Conservation (phyloP, 108 stramenopile species). For the Pseudonitzschia delicatissima region DNA sequence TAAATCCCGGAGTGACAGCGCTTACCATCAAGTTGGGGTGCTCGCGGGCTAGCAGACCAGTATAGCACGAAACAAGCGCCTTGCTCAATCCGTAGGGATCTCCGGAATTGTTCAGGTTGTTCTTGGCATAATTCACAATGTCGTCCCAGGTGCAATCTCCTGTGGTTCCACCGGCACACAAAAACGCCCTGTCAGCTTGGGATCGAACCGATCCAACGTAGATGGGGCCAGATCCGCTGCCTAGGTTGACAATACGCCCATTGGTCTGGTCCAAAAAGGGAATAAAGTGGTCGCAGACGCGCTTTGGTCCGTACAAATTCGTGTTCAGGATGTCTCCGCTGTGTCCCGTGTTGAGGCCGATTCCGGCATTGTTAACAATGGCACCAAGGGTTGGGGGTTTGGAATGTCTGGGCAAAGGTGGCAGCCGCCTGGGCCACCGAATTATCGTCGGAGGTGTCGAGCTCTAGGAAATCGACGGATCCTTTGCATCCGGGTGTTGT, state of each 20-base stretch:
- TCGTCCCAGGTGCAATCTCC: constrained; percentile 18
- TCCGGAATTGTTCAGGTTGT: constrained; percentile 36
- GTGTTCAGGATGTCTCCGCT: constrained; percentile 45
- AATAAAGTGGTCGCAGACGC: constrained; percentile 54
- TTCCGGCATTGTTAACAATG: constrained; percentile 75
- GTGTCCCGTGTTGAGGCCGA: constrained; percentile 29
- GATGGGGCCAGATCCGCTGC: constrained; percentile 50
- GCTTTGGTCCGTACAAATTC: constrained; percentile 55
- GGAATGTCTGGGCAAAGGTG: constrained; percentile 18
- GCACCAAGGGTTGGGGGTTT: constrained; percentile 31
- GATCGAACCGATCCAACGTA: constrained; percentile 19
- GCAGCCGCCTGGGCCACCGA: constrained; percentile 51
- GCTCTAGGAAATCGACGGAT: constrained; percentile 46
- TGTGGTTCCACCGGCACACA: constrained; percentile 10
- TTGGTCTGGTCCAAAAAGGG: constrained; percentile 30
- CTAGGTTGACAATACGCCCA: constrained; percentile 66
- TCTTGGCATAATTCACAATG: constrained; percentile 34
- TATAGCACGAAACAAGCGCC: constrained; percentile 56
- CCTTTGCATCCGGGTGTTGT: constrained; percentile 16
- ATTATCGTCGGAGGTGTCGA: constrained; percentile 45
- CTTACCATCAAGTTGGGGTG: constrained; percentile 45
- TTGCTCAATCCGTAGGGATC: constrained; percentile 50
- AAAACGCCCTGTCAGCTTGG: constrained; percentile 12
- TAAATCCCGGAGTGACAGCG: constrained; percentile 59
- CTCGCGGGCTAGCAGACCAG: constrained; percentile 38